These are phyloP conservation scores for Botryotinia convoluta DNA, from an alignment of 2,329 filamentous ascomycete species.

Conservation along the genomic window DNA sequence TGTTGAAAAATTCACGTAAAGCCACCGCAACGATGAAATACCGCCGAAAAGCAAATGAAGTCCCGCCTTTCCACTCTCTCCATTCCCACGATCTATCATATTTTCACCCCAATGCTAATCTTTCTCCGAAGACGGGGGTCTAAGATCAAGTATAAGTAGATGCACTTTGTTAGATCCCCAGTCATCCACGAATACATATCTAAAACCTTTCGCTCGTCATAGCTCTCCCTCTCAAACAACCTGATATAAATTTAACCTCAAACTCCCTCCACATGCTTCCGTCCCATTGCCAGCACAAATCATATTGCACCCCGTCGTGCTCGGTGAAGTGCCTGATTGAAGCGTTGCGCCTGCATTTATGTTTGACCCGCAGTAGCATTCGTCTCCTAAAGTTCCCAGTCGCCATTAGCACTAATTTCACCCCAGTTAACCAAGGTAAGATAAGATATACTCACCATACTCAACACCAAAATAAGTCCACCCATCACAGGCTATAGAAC, in stretches of 20 bases:
- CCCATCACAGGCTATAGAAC: conserved; percentile 31
- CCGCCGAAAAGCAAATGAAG: not conserved
- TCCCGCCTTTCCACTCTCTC: no score
- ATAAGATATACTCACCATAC: conserved; percentile 31
- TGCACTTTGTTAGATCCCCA: accelerated
- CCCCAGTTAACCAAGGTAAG: no score
- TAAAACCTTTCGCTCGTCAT: not conserved
- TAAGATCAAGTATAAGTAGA: not conserved
- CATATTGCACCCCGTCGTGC: not conserved
- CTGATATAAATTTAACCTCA: conserved; percentile 11
- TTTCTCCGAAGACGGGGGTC: not conserved
- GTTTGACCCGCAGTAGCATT: not conserved
- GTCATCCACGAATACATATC: not conserved
- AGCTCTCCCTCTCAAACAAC: not conserved
- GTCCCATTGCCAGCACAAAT: not conserved
- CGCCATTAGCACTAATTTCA: not conserved
- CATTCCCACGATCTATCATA: not conserved
- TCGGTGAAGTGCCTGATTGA: not conserved
- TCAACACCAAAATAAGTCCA: conserved; percentile 42
- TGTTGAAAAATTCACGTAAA: not conserved
- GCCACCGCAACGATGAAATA: not conserved
- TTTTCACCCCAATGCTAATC: not conserved
- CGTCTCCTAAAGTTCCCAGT: not conserved
- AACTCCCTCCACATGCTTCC: conserved; percentile 1
- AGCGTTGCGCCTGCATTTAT: not conserved